A percentile compares a stretch with the other conserved stretches of the same genome.
Evolutionary conservation across 139 green algal genomes (phyloP).

Genomic region (Deuterostichococcus epilithicus): DNA sequence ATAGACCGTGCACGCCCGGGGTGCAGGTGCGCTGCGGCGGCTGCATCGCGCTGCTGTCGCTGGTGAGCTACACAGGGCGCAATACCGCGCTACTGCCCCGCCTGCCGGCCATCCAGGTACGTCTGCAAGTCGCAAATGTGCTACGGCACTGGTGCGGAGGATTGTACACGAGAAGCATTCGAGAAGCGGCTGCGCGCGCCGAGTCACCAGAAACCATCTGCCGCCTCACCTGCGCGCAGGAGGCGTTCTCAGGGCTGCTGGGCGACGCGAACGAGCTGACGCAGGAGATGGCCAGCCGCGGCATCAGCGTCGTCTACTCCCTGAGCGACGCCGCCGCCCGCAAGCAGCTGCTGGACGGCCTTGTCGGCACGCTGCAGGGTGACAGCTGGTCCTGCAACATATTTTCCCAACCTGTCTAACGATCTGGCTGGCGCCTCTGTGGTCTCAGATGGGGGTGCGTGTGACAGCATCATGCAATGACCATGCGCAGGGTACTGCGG

Average conservation of each 20-base stretch:
- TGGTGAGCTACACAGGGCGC: conserved; percentile 65
- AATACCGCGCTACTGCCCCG: conserved; percentile 38
- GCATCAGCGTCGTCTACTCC: conserved; percentile 75
- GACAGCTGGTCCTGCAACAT: background rate
- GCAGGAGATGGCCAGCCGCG: conserved; percentile 73
- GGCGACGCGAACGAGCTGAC: conserved; percentile 80
- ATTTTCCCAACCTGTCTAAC: too few species aligned
- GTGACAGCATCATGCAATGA: too few species aligned
- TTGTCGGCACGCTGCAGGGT: conserved; percentile 51
- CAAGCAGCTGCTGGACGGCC: conserved; percentile 59
- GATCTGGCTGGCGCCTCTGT: too few species aligned
- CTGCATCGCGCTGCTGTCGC: conserved; percentile 74
- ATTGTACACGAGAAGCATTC: too few species aligned
- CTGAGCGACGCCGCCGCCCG: conserved; percentile 49
- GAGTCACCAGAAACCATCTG: too few species aligned
- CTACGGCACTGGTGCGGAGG: too few species aligned
- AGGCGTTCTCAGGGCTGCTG: conserved; percentile 68
- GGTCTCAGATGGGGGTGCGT: too few species aligned
- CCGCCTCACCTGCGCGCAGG: conserved; percentile 26
- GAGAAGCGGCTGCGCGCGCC: too few species aligned
- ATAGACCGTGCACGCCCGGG: background rate
- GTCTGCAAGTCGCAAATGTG: background rate
- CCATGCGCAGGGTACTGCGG: too few species aligned
- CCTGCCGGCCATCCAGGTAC: conserved; percentile 49
- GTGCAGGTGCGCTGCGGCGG: conserved; percentile 62